Evolutionary conservation across 495 filamentous ascomycete genomes (phyloP).

Genomic region (Lasiosphaeria ovina): DNA sequence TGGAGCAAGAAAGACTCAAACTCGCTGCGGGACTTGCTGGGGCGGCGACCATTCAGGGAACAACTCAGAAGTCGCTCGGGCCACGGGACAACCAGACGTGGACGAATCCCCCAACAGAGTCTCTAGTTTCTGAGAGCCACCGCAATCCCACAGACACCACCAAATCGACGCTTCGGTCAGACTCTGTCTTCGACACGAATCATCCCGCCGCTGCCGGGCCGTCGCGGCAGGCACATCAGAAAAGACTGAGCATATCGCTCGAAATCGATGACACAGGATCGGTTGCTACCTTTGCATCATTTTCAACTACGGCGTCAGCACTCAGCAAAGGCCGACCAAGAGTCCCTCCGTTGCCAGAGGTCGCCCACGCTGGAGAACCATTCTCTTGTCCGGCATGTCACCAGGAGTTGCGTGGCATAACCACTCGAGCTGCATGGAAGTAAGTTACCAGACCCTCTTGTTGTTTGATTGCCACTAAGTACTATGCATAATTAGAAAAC

Average conservation of each 20-base stretch:
- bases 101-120: background rate
- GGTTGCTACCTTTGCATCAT: slow-evolving; percentile 3
- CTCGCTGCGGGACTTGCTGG: background rate
- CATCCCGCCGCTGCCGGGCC: background rate
- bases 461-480: background rate
- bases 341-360: background rate
- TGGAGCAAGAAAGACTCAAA: background rate
- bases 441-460: background rate
- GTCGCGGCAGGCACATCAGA: background rate
- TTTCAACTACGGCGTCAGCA: background rate
- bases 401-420: background rate
- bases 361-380: background rate
- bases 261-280: background rate
- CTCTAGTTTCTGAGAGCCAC: background rate
- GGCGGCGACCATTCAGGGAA: background rate
- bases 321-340: background rate
- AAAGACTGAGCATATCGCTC: background rate
- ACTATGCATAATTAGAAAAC: background rate
- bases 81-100: background rate
- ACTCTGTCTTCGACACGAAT: background rate
- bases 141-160: background rate
- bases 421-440: background rate
- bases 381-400: background rate
- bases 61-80: background rate
- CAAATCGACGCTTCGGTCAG: background rate